Evolutionary conservation across 805 yeast genomes (phyloP).

Genomic region (Maudiozyma bulderi): DNA sequence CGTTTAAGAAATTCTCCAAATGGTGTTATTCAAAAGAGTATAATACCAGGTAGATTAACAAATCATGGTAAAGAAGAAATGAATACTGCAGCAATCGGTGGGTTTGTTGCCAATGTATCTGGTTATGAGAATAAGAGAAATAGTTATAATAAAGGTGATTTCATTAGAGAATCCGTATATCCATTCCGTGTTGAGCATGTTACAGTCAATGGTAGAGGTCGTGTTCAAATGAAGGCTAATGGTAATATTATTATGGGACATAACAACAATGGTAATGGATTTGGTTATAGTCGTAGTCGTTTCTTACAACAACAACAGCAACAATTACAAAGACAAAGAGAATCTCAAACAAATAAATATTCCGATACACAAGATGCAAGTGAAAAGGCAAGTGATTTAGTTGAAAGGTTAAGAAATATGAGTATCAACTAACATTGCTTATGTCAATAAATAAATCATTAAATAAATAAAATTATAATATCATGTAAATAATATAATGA

Average conservation of each 20-base stretch:
- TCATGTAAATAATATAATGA: neutral
- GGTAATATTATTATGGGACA: conserved; percentile 2
- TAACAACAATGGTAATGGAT: neutral
- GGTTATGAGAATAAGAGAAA: conserved; percentile 29
- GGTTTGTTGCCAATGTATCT: conserved; percentile 33
- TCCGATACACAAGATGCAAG: conserved; percentile 1
- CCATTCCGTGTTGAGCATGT: conserved; percentile 36
- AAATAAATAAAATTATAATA: neutral
- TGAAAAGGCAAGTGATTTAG: conserved; percentile 5
- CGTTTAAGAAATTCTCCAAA: conserved; percentile 60
- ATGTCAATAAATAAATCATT: neutral
- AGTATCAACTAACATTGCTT: neutral
- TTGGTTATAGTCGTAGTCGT: conserved; percentile 1
- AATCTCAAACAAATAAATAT: neutral
- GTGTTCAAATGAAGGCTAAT: conserved; percentile 15
- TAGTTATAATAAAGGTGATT: conserved; percentile 31
- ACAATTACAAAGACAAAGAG: neutral
- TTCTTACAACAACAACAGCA: neutral
- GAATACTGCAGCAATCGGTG: conserved; percentile 49
- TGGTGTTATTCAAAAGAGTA: conserved; percentile 45
- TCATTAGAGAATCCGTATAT: conserved; percentile 35
- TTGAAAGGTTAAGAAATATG: conserved; percentile 5
- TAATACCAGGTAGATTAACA: conserved; percentile 59
- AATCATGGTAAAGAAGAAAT: conserved; percentile 3
- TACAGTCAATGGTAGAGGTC: conserved; percentile 31